A percentile compares a stretch with the other conserved stretches of the same genome.
phyloP scores from a whole-genome alignment of 352 stramenopile species.

The Globisporangium paroecandrum region DNA sequence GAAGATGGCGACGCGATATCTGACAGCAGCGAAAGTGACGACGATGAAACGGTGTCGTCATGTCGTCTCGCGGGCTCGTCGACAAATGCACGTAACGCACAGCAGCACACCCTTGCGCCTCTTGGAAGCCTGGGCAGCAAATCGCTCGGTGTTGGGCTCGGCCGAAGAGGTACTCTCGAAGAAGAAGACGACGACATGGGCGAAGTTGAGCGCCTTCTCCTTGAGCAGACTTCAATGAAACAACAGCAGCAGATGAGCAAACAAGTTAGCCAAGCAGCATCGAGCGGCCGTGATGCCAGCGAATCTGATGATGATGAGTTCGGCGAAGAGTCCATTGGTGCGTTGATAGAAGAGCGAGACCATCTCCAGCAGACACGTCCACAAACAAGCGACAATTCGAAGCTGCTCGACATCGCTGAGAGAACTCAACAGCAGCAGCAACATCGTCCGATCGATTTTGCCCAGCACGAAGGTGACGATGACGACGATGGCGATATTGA shows the following conservation, averaged over 20 bases:
- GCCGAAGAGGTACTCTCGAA: neutral
- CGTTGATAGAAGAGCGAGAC: neutral
- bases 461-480: constrained; percentile 5
- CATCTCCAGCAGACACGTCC: neutral
- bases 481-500: constrained; percentile 19
- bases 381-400: neutral
- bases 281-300: neutral
- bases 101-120: neutral
- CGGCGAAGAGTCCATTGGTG: constrained; percentile 19
- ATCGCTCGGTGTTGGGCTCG: neutral
- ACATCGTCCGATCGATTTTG: neutral
- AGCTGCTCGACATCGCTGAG: neutral
- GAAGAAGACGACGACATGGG: constrained; percentile 19
- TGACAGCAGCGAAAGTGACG: too few relatives aligned
- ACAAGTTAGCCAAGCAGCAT: neutral
- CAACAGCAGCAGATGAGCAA: neutral
- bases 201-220: constrained; percentile 8
- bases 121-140: neutral
- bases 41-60: neutral
- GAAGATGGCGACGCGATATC: too few relatives aligned
- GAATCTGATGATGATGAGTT: constrained; percentile 18
- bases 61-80: neutral
- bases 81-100: neutral
- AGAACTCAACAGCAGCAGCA: neutral
- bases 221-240: constrained; percentile 18